These are phyloP conservation scores for Wakefieldia striispora DNA, from an alignment of 768 basidiomycete species.

Conservation along the genomic window DNA sequence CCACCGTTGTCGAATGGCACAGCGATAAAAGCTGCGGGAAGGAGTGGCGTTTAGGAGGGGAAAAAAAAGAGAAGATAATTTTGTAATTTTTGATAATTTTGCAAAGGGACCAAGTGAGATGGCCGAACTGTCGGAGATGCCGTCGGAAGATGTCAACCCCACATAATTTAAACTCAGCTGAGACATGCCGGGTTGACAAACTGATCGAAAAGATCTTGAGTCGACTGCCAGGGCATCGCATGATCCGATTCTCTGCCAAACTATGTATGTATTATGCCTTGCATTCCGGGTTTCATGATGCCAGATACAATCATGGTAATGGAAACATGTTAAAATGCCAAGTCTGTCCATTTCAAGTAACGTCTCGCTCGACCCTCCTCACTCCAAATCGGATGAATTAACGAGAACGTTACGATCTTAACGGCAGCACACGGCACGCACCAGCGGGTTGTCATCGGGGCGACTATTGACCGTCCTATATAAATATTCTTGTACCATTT, in stretches of 20 bases:
- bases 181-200: not conserved
- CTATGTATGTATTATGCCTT: no score
- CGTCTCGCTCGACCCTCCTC: not conserved
- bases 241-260: no score
- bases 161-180: not conserved
- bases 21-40: conserved; percentile 61
- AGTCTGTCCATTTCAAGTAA: not conserved
- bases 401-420: conserved; percentile 1
- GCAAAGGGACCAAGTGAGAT: not conserved
- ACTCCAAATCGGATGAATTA: not conserved
- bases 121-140: no score
- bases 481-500: no score
- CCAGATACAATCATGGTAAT: no score
- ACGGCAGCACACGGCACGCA: conserved; percentile 18
- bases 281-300: no score
- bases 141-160: no score
- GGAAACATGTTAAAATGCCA: not conserved
- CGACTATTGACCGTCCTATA: no score
- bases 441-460: no score
- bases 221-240: no score
- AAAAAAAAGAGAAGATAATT: not conserved
- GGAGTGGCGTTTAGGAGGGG: conserved; percentile 55
- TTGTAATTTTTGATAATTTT: not conserved
- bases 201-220: no score
- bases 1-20: conserved; percentile 44